Conservation (phyloP, 129 eudicot genomes). For the Cynara cardunculus region DNA sequence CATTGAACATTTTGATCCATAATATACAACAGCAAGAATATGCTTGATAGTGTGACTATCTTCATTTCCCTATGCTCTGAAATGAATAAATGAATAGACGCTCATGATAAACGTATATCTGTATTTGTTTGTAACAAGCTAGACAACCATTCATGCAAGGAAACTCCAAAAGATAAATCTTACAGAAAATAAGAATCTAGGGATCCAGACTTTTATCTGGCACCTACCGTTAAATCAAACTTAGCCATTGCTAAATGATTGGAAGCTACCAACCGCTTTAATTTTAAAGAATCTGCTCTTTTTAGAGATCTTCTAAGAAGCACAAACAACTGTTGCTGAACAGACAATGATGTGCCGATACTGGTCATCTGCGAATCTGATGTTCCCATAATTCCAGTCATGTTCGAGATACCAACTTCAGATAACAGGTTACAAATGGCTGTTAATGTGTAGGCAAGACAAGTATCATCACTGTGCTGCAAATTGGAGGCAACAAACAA, state of each 20-base stretch:
- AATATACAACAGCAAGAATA: neutral
- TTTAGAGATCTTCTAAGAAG: constrained; percentile 78
- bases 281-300: constrained; percentile 76
- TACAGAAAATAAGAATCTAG: neutral
- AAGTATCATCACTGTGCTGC: constrained; percentile 87
- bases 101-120: neutral
- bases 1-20: neutral
- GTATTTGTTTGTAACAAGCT: neutral
- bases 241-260: constrained; percentile 89
- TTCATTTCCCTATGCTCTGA: neutral
- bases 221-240: constrained; percentile 61
- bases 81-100: neutral
- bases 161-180: neutral
- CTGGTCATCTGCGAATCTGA: constrained; percentile 69
- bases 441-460: constrained; percentile 95
- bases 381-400: constrained; percentile 79
- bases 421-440: constrained; percentile 88
- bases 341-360: constrained; percentile 64
- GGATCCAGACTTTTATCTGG: constrained; percentile 7
- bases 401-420: constrained; percentile 73
- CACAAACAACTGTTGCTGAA: constrained; percentile 78
- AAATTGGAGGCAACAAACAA: constrained; percentile 18
- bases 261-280: constrained; percentile 81
- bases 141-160: neutral
- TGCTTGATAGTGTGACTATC: neutral